Percentiles rank a stretch among this genome's conserved stretches.
Evolutionary conservation across 306 rosid genomes (phyloP).

Genomic region (Arachis hypogaea): DNA sequence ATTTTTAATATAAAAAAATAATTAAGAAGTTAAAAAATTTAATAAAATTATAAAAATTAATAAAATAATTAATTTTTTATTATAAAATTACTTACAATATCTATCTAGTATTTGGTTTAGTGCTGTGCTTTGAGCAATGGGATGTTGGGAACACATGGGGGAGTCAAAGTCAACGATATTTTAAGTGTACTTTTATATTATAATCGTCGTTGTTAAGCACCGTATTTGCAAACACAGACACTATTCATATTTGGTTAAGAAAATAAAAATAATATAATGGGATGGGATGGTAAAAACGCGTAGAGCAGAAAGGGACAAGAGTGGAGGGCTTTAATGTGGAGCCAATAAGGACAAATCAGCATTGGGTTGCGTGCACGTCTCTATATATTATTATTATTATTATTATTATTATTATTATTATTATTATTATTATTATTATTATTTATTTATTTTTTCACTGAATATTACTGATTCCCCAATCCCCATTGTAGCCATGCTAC

Average conservation of each 20-base stretch:
- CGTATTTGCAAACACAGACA: background rate
- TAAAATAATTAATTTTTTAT: too few species aligned
- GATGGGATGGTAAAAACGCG: constrained; percentile 57
- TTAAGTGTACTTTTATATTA: background rate
- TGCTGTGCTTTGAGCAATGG: constrained; percentile 24
- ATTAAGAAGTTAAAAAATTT: too few species aligned
- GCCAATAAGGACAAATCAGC: constrained; percentile 50
- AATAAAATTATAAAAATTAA: too few species aligned
- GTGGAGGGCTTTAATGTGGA: constrained; percentile 29
- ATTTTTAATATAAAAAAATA: too few species aligned
- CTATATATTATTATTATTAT: background rate
- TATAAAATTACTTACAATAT: background rate
- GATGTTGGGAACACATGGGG: constrained; percentile 43
- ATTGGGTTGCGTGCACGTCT: constrained; percentile 75
- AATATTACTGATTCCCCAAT: too few species aligned
- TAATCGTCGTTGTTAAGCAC: background rate
- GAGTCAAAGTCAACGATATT: constrained; percentile 68
- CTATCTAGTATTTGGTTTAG: background rate
- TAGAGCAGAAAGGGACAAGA: constrained; percentile 52
- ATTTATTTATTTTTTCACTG: too few species aligned
- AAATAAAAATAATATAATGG: background rate
- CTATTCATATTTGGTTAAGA: background rate
- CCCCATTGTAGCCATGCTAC: constrained; percentile 15
- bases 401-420: too few species aligned
- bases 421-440: too few species aligned